Evolutionary conservation across 2,329 filamentous ascomycete genomes (phyloP).

Genomic region (Lomentospora prolificans): DNA sequence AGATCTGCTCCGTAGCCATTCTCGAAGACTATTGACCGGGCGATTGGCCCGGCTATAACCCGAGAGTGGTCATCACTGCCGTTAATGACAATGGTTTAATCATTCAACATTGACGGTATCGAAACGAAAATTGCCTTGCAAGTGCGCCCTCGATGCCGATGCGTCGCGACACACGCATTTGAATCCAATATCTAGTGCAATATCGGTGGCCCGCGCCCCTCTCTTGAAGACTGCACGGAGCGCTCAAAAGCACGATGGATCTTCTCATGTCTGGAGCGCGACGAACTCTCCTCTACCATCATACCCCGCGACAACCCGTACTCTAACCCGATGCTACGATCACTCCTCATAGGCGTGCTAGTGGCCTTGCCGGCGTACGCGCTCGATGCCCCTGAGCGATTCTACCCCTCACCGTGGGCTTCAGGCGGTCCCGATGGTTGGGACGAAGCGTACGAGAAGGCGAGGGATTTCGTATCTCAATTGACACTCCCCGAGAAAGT

Average conservation of each 20-base stretch:
- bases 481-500: slow-evolving; percentile 7
- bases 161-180: neutral
- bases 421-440: slow-evolving; percentile 1
- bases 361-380: neutral
- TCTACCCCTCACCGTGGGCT: slow-evolving; percentile 5
- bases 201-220: neutral
- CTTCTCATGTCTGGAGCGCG: neutral
- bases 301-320: neutral
- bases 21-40: neutral
- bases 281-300: neutral
- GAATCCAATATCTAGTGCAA: neutral
- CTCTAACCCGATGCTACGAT: neutral
- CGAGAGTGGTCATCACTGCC: neutral
- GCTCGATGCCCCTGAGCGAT: neutral
- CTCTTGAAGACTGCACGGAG: neutral
- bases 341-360: neutral
- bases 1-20: too few relatives aligned
- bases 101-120: neutral
- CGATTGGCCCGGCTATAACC: neutral
- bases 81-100: neutral
- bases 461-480: neutral
- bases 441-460: slow-evolving; percentile 8
- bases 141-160: neutral
- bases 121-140: neutral
- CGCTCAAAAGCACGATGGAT: neutral